These are phyloP conservation scores for Teunomyces gatunensis DNA, from an alignment of 805 yeast genomes.

Conservation along the genomic window DNA sequence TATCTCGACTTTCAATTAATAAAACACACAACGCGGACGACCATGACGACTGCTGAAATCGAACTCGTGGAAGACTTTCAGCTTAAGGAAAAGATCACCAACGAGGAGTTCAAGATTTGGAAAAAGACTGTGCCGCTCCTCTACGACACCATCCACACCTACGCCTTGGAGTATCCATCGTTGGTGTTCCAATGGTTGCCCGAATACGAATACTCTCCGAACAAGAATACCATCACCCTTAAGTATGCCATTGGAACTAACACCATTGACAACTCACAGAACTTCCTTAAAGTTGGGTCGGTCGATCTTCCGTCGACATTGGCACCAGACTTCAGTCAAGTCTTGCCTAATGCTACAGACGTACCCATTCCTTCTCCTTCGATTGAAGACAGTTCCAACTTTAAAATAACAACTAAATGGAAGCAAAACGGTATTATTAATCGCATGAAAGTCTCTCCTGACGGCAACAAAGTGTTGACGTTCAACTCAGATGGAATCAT, in stretches of 20 bases:
- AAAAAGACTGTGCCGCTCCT: slow-evolving; percentile 78
- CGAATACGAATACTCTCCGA: slow-evolving; percentile 29
- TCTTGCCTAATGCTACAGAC: slow-evolving; percentile 22
- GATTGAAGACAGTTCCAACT: slow-evolving; percentile 26
- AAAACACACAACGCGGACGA: background rate
- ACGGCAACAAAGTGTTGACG: slow-evolving; percentile 49
- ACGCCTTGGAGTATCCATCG: slow-evolving; percentile 68
- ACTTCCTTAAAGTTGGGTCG: slow-evolving; percentile 44
- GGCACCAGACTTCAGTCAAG: slow-evolving; percentile 29
- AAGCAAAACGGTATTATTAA: slow-evolving; percentile 67
- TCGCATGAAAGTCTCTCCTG: slow-evolving; percentile 54
- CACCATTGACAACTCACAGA: slow-evolving; percentile 37
- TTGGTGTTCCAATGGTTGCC: slow-evolving; percentile 70
- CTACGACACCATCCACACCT: slow-evolving; percentile 71
- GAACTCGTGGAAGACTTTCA: slow-evolving; percentile 47
- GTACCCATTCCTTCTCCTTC: slow-evolving; percentile 20
- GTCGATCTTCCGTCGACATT: slow-evolving; percentile 51
- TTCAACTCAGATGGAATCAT: slow-evolving; percentile 53
- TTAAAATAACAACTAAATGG: slow-evolving; percentile 49
- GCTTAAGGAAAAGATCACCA: slow-evolving; percentile 57
- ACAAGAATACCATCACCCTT: slow-evolving; percentile 28
- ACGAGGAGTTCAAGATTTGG: slow-evolving; percentile 80
- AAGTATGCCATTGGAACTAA: slow-evolving; percentile 51
- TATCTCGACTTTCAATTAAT: background rate
- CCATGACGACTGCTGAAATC: slow-evolving; percentile 28